Evolutionary conservation across 345 rosid genomes (phyloP).

Genomic region (Citrus hindsii): DNA sequence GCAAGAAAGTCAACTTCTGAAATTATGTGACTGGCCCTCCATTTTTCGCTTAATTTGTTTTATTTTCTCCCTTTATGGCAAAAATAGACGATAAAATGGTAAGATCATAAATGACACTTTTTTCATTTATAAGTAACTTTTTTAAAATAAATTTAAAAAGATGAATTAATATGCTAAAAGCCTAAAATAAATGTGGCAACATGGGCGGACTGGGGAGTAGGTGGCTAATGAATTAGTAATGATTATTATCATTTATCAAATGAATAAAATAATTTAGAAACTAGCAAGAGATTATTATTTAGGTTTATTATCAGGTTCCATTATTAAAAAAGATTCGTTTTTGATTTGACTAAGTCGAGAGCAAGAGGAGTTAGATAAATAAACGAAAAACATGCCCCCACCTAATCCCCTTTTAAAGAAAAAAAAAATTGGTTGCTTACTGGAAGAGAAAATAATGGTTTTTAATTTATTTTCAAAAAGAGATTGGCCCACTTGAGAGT

Average conservation of each 20-base stretch:
- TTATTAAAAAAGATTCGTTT: background rate
- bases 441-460: too few species aligned
- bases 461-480: background rate
- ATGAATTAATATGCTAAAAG: background rate
- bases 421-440: background rate
- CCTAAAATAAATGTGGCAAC: background rate
- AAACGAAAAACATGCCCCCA: background rate
- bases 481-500: background rate
- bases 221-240: background rate
- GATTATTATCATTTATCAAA: background rate
- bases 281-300: background rate
- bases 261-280: background rate
- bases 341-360: background rate
- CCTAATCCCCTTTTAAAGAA: background rate
- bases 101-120: too few species aligned
- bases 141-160: too few species aligned
- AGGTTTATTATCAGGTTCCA: background rate
- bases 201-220: background rate
- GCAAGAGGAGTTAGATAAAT: background rate
- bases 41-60: background rate
- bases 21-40: background rate
- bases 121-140: background rate
- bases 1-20: background rate
- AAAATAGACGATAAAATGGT: background rate
- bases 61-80: background rate